These are phyloP conservation scores for Aspergillus carlsbadensis DNA, from an alignment of 495 filamentous ascomycete genomes.

Conservation along the genomic window DNA sequence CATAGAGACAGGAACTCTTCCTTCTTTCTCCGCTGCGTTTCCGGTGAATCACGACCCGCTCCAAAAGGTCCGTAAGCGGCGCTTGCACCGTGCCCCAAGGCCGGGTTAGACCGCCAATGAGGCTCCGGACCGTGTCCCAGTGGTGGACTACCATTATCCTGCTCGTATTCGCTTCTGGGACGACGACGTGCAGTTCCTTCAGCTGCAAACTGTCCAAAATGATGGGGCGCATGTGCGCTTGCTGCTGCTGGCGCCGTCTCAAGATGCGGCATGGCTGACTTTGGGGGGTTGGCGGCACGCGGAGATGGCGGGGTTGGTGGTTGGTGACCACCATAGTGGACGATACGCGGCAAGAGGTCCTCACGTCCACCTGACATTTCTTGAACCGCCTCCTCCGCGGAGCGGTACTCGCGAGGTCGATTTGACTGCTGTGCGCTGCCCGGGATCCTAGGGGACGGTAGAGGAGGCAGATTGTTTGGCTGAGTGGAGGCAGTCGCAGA, in stretches of 20 bases:
- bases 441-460: slow-evolving; percentile 71
- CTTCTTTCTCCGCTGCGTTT: slow-evolving; percentile 83
- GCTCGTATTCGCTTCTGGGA: slow-evolving; percentile 83
- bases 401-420: slow-evolving; percentile 84
- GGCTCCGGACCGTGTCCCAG: slow-evolving; percentile 43
- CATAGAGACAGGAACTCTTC: slow-evolving; percentile 91
- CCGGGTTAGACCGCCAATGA: slow-evolving; percentile 59
- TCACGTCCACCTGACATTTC: slow-evolving; percentile 87
- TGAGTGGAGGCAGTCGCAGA: slow-evolving; percentile 66
- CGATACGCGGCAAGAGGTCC: slow-evolving; percentile 85
- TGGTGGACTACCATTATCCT: slow-evolving; percentile 60
- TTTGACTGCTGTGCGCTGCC: slow-evolving; percentile 49
- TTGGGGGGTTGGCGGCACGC: slow-evolving; percentile 36
- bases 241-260: slow-evolving; percentile 25
- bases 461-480: slow-evolving; percentile 59
- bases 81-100: slow-evolving; percentile 61
- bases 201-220: slow-evolving; percentile 24
- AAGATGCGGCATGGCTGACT: slow-evolving; percentile 34
- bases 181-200: slow-evolving; percentile 66
- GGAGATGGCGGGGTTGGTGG: slow-evolving; percentile 94
- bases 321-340: slow-evolving; percentile 88
- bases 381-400: slow-evolving; percentile 90
- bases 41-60: slow-evolving; percentile 75
- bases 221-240: slow-evolving; percentile 25
- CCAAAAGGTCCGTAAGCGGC: slow-evolving; percentile 69